Percentiles rank a stretch among this genome's conserved stretches.
Evolutionary conservation across 805 yeast genomes (phyloP).

Genomic region (Sugiyamaella americana): DNA sequence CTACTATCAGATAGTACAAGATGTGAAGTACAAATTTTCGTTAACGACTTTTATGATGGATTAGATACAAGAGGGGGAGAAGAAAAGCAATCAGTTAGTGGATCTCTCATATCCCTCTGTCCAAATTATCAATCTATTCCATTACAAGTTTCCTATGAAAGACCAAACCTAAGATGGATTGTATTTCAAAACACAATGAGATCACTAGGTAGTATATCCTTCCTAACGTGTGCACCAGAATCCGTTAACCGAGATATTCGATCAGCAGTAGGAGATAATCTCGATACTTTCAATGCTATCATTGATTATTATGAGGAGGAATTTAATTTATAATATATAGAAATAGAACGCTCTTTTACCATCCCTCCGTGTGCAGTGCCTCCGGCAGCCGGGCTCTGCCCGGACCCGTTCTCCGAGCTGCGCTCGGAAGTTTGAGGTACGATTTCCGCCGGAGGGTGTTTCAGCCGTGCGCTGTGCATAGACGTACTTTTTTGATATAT

Average conservation of each 20-base stretch:
- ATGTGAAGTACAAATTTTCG: slow-evolving; percentile 2
- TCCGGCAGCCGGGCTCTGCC: no score
- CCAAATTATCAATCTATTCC: background rate
- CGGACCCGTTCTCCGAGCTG: no score
- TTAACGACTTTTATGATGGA: background rate
- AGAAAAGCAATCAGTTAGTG: background rate
- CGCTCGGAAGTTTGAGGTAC: no score
- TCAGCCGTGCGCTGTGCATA: no score
- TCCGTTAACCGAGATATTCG: slow-evolving; percentile 52
- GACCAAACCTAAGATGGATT: slow-evolving; percentile 5
- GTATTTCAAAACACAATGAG: slow-evolving; percentile 2
- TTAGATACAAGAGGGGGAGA: background rate
- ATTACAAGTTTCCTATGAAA: background rate
- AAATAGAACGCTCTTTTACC: no score
- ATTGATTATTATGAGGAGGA: slow-evolving; percentile 61
- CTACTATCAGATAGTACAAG: background rate
- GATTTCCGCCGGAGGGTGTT: no score
- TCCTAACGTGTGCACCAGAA: slow-evolving; percentile 50
- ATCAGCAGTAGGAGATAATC: slow-evolving; percentile 38
- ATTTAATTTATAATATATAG: background rate
- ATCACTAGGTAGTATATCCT: slow-evolving; percentile 2
- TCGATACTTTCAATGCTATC: slow-evolving; percentile 39
- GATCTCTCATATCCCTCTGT: background rate
- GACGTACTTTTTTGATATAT: no score
- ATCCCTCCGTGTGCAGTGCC: no score